A percentile compares a stretch with the other conserved stretches of the same genome.
phyloP scores from a whole-genome alignment of 768 basidiomycete genomes.

The Termitomyces sp. region DNA sequence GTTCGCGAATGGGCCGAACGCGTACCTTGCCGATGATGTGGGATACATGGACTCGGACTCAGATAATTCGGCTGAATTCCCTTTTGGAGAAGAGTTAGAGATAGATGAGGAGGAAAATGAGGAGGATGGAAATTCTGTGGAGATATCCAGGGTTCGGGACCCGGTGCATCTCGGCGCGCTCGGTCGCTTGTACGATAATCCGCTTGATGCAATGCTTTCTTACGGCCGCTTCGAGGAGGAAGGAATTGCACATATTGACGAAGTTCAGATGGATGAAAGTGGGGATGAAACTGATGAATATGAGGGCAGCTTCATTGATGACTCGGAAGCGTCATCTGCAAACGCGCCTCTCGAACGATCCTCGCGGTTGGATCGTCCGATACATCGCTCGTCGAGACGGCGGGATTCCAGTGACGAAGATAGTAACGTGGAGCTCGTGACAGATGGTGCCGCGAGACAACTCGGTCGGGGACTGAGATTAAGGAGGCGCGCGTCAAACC shows the following conservation, averaged over 20 bases:
- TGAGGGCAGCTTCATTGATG: slow-evolving; percentile 55
- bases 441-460: slow-evolving; percentile 1
- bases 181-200: not conserved
- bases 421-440: slow-evolving; percentile 2
- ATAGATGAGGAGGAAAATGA: not conserved
- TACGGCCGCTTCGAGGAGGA: slow-evolving; percentile 12
- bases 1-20: not conserved
- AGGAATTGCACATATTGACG: slow-evolving; percentile 8
- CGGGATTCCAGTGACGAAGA: not conserved
- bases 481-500: not conserved
- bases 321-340: slow-evolving; percentile 22
- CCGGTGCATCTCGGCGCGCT: not conserved
- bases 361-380: not conserved
- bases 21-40: not conserved
- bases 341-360: not conserved
- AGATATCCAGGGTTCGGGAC: not conserved
- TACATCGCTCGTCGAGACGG: not conserved
- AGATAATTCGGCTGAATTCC: not conserved
- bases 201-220: not conserved
- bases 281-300: slow-evolving; percentile 34
- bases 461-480: not conserved
- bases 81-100: not conserved
- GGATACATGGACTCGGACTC: not conserved
- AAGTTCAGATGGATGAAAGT: slow-evolving; percentile 7
- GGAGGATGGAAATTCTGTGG: not conserved